A percentile compares a stretch with the other conserved stretches of the same genome.
Evolutionary conservation across 768 basidiomycete genomes (phyloP).

Genomic region (Tulasnella sp.): DNA sequence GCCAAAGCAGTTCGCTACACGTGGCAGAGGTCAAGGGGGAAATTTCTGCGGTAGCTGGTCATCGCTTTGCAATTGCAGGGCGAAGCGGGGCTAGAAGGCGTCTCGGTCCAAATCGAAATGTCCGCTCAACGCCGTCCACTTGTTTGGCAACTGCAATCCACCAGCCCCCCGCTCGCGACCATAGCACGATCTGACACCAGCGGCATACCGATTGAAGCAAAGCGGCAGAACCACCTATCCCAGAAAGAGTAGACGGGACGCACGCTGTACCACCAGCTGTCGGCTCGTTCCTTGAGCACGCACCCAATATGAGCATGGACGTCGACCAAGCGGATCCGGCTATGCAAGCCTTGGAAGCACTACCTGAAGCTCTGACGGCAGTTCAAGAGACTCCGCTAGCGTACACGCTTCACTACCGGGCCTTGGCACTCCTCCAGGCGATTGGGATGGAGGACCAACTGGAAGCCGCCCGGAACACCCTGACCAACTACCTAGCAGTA

Average conservation of each 20-base stretch:
- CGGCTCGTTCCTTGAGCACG: not conserved
- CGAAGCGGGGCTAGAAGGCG: not conserved
- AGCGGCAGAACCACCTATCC: too few species aligned
- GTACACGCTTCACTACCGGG: conserved; percentile 18
- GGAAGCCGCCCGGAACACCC: not conserved
- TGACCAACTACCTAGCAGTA: conserved; percentile 17
- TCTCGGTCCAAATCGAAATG: not conserved
- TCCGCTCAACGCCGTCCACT: not conserved
- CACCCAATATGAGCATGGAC: conserved; percentile 7
- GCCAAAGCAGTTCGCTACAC: too few species aligned
- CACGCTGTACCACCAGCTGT: not conserved
- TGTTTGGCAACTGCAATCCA: not conserved
- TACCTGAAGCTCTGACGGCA: not conserved
- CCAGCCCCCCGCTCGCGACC: not conserved
- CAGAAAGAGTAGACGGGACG: too few species aligned
- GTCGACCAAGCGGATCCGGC: not conserved
- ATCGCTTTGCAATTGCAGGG: too few species aligned
- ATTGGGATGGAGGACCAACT: conserved; percentile 14
- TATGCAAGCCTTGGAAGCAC: conserved; percentile 12
- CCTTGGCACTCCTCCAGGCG: not conserved
- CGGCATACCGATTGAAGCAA: too few species aligned
- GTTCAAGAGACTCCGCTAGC: conserved; percentile 18
- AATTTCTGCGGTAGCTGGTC: too few species aligned
- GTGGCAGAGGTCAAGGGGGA: too few species aligned
- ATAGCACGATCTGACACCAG: too few species aligned